Evolutionary conservation across 2,329 filamentous ascomycete species (phyloP), one percentile per base, ranked within the genome.

Genomic region (Penicillium sp.): DNA sequence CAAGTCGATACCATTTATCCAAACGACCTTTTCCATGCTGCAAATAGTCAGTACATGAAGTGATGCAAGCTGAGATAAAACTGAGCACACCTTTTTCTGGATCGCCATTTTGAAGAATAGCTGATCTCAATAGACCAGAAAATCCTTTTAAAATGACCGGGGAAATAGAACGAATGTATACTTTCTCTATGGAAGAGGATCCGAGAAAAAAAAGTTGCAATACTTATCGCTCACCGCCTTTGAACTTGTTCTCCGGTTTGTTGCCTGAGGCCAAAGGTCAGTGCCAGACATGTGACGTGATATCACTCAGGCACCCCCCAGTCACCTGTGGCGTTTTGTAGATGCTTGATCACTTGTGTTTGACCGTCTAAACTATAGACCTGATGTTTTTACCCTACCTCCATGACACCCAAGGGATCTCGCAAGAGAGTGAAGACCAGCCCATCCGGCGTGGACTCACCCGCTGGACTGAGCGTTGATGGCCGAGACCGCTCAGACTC

Each of bases 1-100:
- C 94, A 70, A 97, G 87, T 75, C 93, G 93, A 79, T 97, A 99
- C 91, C 93, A 97, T 79, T 97, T 97, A 79, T 99, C 94, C 71
- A 97, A 83, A 85, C 93, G 93, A 77, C 93, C 93, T 81, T 97
- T 97, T 79, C 92, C 93, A 80, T 96, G 90, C 84, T 85, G 65
- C 56, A 59, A 53, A 57, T 21, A 45, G 64, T 75, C 56, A 79
- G 69, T 71, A 73, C 38, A 39, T 45, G 49, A 13, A 45, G 25
- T 33, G 38, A 49, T 8, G 41, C 54, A 44, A 42, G 31, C 5
- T 45, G 35, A 21, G 51, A 55, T 49, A 44, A 58, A 33, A 64
- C 49, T 51, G 58, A 58, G 42, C 71, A 53, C 65, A 82, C 83
- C 79, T 97, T 97, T 84, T 97, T 97, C 74, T 97, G 91, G 71